Evolutionary conservation across 176 grass and related monocot genomes (phyloP), one percentile per base, ranked within the genome.

Genomic region (Triticum monococcum): DNA sequence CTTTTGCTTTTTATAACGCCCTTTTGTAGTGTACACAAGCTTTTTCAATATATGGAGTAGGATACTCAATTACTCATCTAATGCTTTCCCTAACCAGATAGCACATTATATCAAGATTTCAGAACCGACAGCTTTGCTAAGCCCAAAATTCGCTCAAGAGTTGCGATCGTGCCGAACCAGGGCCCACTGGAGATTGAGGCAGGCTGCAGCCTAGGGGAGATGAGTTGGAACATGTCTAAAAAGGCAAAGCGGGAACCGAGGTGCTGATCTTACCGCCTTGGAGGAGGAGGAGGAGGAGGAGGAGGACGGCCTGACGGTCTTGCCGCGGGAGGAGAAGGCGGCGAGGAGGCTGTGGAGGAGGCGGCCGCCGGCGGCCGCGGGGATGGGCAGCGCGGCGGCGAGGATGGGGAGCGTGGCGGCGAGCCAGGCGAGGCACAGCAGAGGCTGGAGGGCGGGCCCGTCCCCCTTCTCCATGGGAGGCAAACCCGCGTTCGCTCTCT

Each of bases 371-470:
- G 73, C 91, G 46, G 78, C 82, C 10, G 60, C 32, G 23, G 88
- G 88, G 66, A 93, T 61, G 8, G 91, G 88, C 40, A 93, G 79
- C 46, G 91, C 86, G 10, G 86, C 88, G 67, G 64, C 78, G 45
- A 68, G 12, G 79, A 93, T 90, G 74, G 91, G 91, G 37, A 90
- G 63, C 5, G 79, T 83, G 61, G 88, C 86, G 26, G 83, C 88
- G 48, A 88, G 67, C 88, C 88, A 93, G 10, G 74, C 82, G 59
- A 93, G 74, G 73, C 86, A 87, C 5, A 93, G 75, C 37, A 93
- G 61, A 7, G 79, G 13, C 78, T 82, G 74, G 46, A 93, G 72
- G 20, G 86, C 5, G 40, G 52, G 18, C 48, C 70, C 77, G 70
- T 14, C 24, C 14, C 62, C 85, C 68, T 16, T 13, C 68, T 88